These are phyloP conservation scores for Cerrena zonata DNA, from an alignment of 1,284 basidiomycete genomes.

Conservation along the genomic window DNA sequence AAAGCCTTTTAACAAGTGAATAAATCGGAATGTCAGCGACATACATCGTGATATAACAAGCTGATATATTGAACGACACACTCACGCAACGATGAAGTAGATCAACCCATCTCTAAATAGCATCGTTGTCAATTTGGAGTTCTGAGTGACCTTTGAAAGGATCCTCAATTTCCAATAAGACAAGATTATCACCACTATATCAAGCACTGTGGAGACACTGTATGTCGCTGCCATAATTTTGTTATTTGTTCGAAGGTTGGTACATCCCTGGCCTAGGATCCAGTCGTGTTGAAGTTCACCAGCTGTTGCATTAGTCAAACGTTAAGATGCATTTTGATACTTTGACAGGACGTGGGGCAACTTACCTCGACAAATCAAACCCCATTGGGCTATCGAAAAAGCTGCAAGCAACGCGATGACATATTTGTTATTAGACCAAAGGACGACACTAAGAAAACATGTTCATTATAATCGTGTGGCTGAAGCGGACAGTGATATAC, in stretches of 20 bases:
- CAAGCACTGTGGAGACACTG: not conserved
- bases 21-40: no score
- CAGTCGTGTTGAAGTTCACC: not conserved
- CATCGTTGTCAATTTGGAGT: not conserved
- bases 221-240: not conserved
- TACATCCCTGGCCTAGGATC: not conserved
- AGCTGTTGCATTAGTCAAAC: no score
- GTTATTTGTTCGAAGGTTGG: not conserved
- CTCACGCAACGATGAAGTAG: slow-evolving; percentile 4
- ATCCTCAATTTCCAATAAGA: not conserved
- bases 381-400: not conserved
- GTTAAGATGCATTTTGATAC: no score
- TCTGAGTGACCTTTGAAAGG: not conserved
- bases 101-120: slow-evolving; percentile 3
- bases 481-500: no score
- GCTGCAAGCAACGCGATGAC: not conserved
- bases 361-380: slow-evolving; percentile 1
- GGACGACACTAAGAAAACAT: not conserved
- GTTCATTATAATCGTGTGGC: not conserved
- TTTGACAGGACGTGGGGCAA: no score
- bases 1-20: no score
- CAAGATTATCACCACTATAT: slow-evolving; percentile 1
- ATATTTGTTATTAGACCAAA: not conserved
- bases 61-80: no score
- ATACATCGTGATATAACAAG: no score